Evolutionary conservation across 345 rosid genomes (phyloP).

Genomic region (Erodium maritimum): DNA sequence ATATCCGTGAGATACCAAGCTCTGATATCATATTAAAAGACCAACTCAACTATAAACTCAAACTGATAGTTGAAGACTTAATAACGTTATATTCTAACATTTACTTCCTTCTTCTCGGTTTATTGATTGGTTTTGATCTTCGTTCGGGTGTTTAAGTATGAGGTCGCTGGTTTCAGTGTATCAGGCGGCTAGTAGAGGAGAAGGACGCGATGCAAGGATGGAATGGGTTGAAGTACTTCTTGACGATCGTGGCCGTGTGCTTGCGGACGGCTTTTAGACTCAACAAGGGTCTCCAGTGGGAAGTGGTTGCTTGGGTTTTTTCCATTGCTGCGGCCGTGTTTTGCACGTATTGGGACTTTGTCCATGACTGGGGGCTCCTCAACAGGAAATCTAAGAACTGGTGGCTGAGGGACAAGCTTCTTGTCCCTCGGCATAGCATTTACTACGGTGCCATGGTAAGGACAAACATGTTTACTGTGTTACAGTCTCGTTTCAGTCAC

Average conservation of each 20-base stretch:
- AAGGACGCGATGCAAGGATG: slow-evolving; percentile 7
- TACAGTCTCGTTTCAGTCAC: too few relatives aligned
- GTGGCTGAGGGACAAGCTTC: slow-evolving; percentile 12
- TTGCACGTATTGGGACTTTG: slow-evolving; percentile 10
- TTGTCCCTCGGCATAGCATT: slow-evolving; percentile 3
- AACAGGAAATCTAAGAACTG: slow-evolving; percentile 8
- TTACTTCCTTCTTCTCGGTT: too few relatives aligned
- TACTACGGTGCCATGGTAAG: slow-evolving; percentile 5
- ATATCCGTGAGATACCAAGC: too few relatives aligned
- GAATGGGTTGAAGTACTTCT: slow-evolving; percentile 6
- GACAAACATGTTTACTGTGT: too few relatives aligned
- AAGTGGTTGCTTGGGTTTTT: slow-evolving; percentile 3
- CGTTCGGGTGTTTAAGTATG: too few relatives aligned
- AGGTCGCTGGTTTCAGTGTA: slow-evolving; percentile 26
- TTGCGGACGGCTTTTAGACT: slow-evolving; percentile 5
- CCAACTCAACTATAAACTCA: too few relatives aligned
- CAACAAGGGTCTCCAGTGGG: slow-evolving; percentile 11
- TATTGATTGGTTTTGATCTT: too few relatives aligned
- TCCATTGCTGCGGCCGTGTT: slow-evolving; percentile 3
- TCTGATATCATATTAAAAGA: too few relatives aligned
- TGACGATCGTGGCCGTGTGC: slow-evolving; percentile 3
- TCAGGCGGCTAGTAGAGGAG: neutral
- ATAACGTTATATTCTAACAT: too few relatives aligned
- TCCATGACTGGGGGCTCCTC: slow-evolving; percentile 12
- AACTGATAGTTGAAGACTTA: too few relatives aligned